These are phyloP conservation scores for Nelumbo lutea DNA, from an alignment of 164 flowering plant species.

Conservation along the genomic window DNA sequence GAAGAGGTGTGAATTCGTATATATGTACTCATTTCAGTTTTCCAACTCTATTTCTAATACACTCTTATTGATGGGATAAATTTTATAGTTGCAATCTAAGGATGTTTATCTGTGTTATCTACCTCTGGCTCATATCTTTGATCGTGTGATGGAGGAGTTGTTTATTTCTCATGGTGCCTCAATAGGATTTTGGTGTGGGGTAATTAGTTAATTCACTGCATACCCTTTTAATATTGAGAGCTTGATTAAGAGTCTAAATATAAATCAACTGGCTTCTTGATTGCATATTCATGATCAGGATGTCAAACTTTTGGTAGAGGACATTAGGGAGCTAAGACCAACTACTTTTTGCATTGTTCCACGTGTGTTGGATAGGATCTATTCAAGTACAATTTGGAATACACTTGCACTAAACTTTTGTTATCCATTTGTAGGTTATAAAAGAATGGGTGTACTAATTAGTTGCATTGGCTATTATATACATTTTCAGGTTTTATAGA, in stretches of 20 bases:
- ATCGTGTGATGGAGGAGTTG: constrained; percentile 81
- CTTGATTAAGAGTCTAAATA: constrained; percentile 2
- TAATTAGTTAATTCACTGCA: constrained; percentile 29
- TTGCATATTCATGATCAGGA: constrained; percentile 47
- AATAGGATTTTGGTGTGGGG: constrained; percentile 99
- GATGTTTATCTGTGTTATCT: constrained; percentile 92
- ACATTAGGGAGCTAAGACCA: constrained; percentile 86
- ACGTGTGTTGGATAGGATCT: constrained; percentile 85
- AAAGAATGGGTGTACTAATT: neutral
- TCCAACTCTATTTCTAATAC: neutral
- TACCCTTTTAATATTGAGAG: neutral
- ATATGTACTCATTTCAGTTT: neutral
- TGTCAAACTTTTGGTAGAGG: constrained; percentile 78
- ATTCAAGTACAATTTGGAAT: constrained; percentile 46
- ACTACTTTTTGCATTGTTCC: constrained; percentile 92
- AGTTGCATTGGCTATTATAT: constrained; percentile 7
- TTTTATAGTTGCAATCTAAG: constrained; percentile 43
- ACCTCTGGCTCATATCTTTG: constrained; percentile 95
- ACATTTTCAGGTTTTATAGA: constrained; percentile 63
- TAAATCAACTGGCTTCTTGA: neutral
- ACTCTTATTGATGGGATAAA: neutral
- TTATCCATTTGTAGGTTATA: neutral
- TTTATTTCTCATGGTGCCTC: constrained; percentile 76
- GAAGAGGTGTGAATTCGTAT: constrained; percentile 47
- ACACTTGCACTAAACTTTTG: neutral